These are phyloP conservation scores for Osmozyma mogii DNA, from an alignment of 805 yeast genomes.

Conservation along the genomic window DNA sequence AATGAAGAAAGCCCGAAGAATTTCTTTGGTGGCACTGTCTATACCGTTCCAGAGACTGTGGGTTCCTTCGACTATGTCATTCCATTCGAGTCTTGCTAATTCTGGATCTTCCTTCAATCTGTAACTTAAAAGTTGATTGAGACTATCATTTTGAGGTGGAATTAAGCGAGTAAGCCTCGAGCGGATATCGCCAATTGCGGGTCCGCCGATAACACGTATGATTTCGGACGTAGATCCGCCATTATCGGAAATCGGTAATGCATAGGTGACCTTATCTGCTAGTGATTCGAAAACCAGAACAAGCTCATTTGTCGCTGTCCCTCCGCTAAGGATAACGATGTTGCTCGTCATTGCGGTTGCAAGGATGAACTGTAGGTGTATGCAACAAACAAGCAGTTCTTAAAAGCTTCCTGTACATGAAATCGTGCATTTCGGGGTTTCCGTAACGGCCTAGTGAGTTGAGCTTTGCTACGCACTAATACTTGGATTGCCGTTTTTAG, in stretches of 20 bases:
- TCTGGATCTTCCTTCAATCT: constrained; percentile 42
- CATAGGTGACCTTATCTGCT: constrained; percentile 45
- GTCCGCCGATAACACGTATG: constrained; percentile 81
- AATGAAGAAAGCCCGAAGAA: constrained; percentile 67
- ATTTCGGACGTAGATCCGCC: constrained; percentile 94
- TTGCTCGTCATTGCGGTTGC: too few species aligned
- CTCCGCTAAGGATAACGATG: constrained; percentile 56
- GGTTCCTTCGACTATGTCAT: constrained; percentile 65
- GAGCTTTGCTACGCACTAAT: too few species aligned
- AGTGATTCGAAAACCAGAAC: constrained; percentile 48
- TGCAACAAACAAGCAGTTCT: too few species aligned
- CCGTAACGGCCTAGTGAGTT: too few species aligned
- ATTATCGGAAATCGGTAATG: constrained; percentile 82
- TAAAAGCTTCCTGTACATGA: too few species aligned
- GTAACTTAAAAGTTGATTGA: constrained; percentile 32
- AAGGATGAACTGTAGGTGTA: too few species aligned
- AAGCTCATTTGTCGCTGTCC: constrained; percentile 80
- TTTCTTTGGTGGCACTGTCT: constrained; percentile 55
- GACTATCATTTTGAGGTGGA: constrained; percentile 37
- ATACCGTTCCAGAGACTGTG: constrained; percentile 62
- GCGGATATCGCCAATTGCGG: constrained; percentile 89
- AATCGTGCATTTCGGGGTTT: too few species aligned
- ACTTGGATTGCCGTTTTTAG: too few species aligned
- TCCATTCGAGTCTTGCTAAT: constrained; percentile 69
- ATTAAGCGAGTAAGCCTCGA: constrained; percentile 73